Percentiles rank a stretch among this genome's conserved stretches.
Evolutionary conservation across 768 basidiomycete species (phyloP).

Genomic region (Trichaptum fuscoviolaceum): DNA sequence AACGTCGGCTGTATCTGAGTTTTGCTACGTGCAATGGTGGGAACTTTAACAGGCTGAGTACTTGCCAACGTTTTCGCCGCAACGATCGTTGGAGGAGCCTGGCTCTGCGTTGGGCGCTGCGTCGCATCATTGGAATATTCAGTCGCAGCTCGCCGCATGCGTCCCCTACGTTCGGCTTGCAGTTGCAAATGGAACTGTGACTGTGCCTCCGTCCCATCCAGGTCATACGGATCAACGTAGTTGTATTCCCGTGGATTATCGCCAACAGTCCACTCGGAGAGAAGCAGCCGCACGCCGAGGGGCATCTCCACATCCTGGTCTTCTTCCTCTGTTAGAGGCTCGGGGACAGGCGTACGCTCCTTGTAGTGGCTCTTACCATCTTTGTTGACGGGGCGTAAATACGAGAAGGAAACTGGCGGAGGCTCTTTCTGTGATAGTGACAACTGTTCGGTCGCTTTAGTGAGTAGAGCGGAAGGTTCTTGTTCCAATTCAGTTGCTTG

Average conservation of each 20-base stretch:
- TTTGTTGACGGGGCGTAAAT: slow-evolving; percentile 46
- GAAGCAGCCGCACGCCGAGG: slow-evolving; percentile 53
- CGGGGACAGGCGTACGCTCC: slow-evolving; percentile 22
- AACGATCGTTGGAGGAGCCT: slow-evolving; percentile 37
- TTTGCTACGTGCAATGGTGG: slow-evolving; percentile 2
- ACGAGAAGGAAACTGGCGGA: slow-evolving; percentile 57
- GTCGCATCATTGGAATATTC: neutral
- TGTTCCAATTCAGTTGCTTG: neutral
- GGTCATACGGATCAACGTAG: slow-evolving; percentile 53
- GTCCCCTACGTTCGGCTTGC: neutral
- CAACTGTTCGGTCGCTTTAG: slow-evolving; percentile 41
- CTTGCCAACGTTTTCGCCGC: slow-evolving; percentile 23
- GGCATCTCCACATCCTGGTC: slow-evolving; percentile 26
- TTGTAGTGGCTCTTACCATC: slow-evolving; percentile 11
- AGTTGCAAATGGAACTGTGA: neutral
- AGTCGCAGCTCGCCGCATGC: neutral
- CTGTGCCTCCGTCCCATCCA: slow-evolving; percentile 18
- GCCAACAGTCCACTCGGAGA: slow-evolving; percentile 66
- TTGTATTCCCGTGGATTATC: slow-evolving; percentile 42
- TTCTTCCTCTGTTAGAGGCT: slow-evolving; percentile 14
- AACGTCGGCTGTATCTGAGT: slow-evolving; percentile 14
- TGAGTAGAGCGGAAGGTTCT: slow-evolving; percentile 27
- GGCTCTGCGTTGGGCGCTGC: slow-evolving; percentile 21
- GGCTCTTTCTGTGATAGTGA: slow-evolving; percentile 47
- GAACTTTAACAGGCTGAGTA: slow-evolving; percentile 12